A percentile compares a stretch with the other conserved stretches of the same genome.
Conservation (phyloP, 306 rosid species). For the Dalbergia cochinchinensis region DNA sequence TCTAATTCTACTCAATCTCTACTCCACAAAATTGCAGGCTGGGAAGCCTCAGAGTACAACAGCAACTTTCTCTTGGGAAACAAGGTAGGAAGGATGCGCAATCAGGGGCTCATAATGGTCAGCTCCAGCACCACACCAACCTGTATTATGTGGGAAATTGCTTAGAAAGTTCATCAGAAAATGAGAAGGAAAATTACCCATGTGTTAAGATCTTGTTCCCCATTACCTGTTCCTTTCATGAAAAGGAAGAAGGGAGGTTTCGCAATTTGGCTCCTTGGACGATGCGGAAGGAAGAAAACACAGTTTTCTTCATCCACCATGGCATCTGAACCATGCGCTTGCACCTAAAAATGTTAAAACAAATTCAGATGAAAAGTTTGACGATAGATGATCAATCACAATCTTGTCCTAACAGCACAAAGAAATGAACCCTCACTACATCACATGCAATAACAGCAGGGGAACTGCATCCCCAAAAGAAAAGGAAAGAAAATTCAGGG, state of each 20-base stretch:
- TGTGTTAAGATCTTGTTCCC: not conserved
- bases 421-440: not conserved
- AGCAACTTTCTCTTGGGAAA: slow-evolving; percentile 94
- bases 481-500: not conserved
- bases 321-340: slow-evolving; percentile 98
- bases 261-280: slow-evolving; percentile 81
- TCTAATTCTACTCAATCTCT: slow-evolving; percentile 63
- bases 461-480: not conserved
- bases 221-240: slow-evolving; percentile 99
- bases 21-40: slow-evolving; percentile 81
- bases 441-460: not conserved
- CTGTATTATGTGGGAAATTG: slow-evolving; percentile 50
- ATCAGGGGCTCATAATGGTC: slow-evolving; percentile 97
- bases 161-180: slow-evolving; percentile 28
- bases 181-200: not conserved
- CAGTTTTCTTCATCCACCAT: slow-evolving; percentile 98
- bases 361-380: slow-evolving; percentile 41
- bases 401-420: not conserved
- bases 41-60: slow-evolving; percentile 73
- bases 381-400: slow-evolving; percentile 20
- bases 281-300: slow-evolving; percentile 96
- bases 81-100: slow-evolving; percentile 72
- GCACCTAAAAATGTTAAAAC: slow-evolving; percentile 68
- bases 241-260: slow-evolving; percentile 94
- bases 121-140: slow-evolving; percentile 99